These are phyloP conservation scores for Penicillium decumbens DNA, from an alignment of 2,329 filamentous ascomycete genomes.

Conservation along the genomic window DNA sequence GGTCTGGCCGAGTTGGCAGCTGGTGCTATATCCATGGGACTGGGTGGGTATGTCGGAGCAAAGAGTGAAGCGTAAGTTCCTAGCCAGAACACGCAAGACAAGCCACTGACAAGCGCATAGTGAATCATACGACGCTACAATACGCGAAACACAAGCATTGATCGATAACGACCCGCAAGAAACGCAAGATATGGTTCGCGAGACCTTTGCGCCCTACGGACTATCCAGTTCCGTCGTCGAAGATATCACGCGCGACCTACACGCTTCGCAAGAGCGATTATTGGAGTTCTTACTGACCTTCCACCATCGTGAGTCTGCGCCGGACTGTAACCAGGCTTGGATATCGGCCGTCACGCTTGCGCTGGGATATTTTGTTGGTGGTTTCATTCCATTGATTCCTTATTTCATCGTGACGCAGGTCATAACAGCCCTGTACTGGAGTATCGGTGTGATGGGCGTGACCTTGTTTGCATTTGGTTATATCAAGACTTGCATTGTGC, in stretches of 20 bases:
- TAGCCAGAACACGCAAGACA: background rate
- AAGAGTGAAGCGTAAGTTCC: constrained; percentile 49
- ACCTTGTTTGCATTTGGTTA: constrained; percentile 43
- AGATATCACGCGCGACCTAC: constrained; percentile 36
- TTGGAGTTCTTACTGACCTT: constrained; percentile 48
- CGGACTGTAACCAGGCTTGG: constrained; percentile 45
- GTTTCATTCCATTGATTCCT: constrained; percentile 65
- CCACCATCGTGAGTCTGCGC: constrained; percentile 45
- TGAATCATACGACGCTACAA: constrained; percentile 45
- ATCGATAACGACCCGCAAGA: constrained; percentile 37
- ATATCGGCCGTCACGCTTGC: constrained; percentile 62
- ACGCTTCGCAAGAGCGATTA: constrained; percentile 37
- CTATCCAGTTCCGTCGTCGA: constrained; percentile 36
- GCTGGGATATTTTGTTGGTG: constrained; percentile 65
- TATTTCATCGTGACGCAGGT: constrained; percentile 58
- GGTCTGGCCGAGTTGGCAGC: constrained; percentile 73
- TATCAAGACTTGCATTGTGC: constrained; percentile 44
- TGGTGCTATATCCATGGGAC: constrained; percentile 71
- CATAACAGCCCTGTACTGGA: constrained; percentile 48
- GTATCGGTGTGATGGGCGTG: constrained; percentile 41
- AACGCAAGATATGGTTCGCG: constrained; percentile 39
- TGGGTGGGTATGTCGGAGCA: constrained; percentile 66
- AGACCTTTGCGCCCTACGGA: constrained; percentile 41
- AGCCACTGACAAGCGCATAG: constrained; percentile 18
- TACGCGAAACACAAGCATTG: constrained; percentile 41